Percentiles rank a stretch among this genome's conserved stretches.
Evolutionary conservation across 2,329 filamentous ascomycete species (phyloP).

Genomic region (Emydomyces testavorans): DNA sequence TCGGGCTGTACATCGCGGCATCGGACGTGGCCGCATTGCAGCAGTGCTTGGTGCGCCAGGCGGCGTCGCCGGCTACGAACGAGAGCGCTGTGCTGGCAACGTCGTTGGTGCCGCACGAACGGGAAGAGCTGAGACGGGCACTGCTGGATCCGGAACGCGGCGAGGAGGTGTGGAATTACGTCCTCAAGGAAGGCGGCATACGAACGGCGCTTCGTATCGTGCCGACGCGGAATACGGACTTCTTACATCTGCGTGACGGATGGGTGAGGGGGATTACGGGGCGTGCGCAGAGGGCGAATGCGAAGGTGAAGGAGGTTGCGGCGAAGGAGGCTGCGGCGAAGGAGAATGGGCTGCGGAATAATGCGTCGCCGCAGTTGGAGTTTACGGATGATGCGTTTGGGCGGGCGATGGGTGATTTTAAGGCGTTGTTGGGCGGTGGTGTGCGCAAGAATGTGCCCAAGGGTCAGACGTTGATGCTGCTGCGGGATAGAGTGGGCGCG

Average conservation of each 20-base stretch:
- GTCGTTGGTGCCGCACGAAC: constrained; percentile 71
- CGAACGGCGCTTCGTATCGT: constrained; percentile 71
- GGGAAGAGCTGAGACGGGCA: constrained; percentile 55
- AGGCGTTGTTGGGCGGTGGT: constrained; percentile 66
- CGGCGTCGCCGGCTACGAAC: constrained; percentile 35
- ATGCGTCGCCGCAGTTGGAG: constrained; percentile 37
- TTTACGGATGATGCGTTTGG: constrained; percentile 68
- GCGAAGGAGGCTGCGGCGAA: constrained; percentile 34
- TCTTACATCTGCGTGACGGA: constrained; percentile 80
- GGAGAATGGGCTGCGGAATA: too few species aligned
- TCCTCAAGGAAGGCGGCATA: constrained; percentile 57
- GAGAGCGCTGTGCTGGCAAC: constrained; percentile 58
- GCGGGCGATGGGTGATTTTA: constrained; percentile 62
- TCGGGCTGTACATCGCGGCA: constrained; percentile 82
- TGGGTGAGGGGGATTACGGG: constrained; percentile 77
- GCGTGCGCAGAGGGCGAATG: constrained; percentile 49
- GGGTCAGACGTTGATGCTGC: constrained; percentile 62
- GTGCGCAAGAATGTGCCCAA: constrained; percentile 59
- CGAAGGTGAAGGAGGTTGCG: constrained; percentile 33
- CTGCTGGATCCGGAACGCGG: constrained; percentile 60
- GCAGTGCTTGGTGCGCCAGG: constrained; percentile 58
- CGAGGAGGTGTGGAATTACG: constrained; percentile 60
- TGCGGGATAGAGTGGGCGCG: constrained; percentile 53
- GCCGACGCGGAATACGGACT: constrained; percentile 88
- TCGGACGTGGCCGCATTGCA: constrained; percentile 73